Conservation (phyloP, 1,284 basidiomycete species). For the Wolfiporia cocos region DNA sequence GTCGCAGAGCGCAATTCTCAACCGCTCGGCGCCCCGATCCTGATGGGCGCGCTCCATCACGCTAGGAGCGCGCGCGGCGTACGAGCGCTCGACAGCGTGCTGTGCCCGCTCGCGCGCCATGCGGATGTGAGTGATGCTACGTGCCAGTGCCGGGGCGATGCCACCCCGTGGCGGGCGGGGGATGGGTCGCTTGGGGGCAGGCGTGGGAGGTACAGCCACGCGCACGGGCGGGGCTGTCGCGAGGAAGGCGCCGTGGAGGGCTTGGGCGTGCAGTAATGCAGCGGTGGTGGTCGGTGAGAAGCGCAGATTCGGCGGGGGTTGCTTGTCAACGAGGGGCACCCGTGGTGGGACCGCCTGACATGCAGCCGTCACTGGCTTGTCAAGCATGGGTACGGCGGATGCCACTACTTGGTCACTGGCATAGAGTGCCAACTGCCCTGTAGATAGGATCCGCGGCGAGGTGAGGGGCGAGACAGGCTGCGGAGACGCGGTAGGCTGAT, state of each 20-base stretch:
- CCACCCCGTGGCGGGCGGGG: conserved; percentile 8
- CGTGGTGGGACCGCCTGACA: no score
- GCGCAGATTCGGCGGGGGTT: no score
- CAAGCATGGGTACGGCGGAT: not conserved
- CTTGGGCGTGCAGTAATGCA: not conserved
- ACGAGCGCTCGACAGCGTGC: no score
- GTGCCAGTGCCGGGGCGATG: conserved; percentile 7
- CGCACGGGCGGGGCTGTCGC: not conserved
- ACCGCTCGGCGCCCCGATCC: no score
- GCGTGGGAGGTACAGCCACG: not conserved
- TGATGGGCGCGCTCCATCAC: no score
- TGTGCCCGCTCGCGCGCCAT: conserved; percentile 8
- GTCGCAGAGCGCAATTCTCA: no score
- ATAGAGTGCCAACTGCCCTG: no score
- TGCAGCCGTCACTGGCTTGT: no score
- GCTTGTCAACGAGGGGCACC: not conserved
- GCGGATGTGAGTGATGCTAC: conserved; percentile 9
- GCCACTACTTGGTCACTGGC: no score
- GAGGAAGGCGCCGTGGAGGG: no score
- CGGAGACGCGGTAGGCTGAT: not conserved
- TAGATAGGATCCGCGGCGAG: not conserved
- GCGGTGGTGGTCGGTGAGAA: not conserved
- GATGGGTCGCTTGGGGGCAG: not conserved
- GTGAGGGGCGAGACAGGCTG: not conserved
- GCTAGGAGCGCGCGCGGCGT: no score